Conservation (phyloP, 2,329 filamentous ascomycete genomes). For the Colletotrichum costaricense region DNA sequence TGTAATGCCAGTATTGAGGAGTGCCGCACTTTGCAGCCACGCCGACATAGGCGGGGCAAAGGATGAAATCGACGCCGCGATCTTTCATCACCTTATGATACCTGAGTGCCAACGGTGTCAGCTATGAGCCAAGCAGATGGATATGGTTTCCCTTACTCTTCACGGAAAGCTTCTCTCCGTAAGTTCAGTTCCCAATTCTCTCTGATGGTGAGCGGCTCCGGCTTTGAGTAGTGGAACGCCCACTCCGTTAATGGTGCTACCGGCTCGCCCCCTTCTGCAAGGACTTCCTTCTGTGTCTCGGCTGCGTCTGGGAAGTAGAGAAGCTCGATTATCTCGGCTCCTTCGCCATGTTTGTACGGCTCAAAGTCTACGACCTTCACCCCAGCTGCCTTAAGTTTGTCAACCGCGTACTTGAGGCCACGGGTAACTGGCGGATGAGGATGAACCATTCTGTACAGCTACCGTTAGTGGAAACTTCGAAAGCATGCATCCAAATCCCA, state of each 20-base stretch:
- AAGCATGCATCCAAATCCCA: too few relatives aligned
- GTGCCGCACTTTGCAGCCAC: slow-evolving; percentile 37
- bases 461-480: neutral
- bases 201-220: slow-evolving; percentile 28
- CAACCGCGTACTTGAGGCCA: slow-evolving; percentile 33
- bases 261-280: slow-evolving; percentile 42
- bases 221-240: slow-evolving; percentile 36
- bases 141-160: slow-evolving; percentile 47
- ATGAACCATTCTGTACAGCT: slow-evolving; percentile 29
- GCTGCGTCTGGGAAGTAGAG: slow-evolving; percentile 43
- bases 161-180: slow-evolving; percentile 34
- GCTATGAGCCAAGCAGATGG: slow-evolving; percentile 48
- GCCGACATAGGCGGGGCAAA: slow-evolving; percentile 42
- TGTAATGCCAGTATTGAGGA: slow-evolving; percentile 43
- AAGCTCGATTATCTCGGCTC: slow-evolving; percentile 35
- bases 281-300: slow-evolving; percentile 27
- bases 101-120: neutral
- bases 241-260: slow-evolving; percentile 42
- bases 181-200: slow-evolving; percentile 40
- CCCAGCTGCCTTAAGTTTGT: slow-evolving; percentile 36
- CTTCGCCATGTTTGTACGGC: slow-evolving; percentile 39
- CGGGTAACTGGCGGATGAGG: slow-evolving; percentile 41
- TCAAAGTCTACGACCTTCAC: slow-evolving; percentile 40
- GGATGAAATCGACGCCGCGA: slow-evolving; percentile 41
- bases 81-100: slow-evolving; percentile 38